Conservation (phyloP, 257 asterid genomes). For the Dorcoceras hygrometricum region DNA sequence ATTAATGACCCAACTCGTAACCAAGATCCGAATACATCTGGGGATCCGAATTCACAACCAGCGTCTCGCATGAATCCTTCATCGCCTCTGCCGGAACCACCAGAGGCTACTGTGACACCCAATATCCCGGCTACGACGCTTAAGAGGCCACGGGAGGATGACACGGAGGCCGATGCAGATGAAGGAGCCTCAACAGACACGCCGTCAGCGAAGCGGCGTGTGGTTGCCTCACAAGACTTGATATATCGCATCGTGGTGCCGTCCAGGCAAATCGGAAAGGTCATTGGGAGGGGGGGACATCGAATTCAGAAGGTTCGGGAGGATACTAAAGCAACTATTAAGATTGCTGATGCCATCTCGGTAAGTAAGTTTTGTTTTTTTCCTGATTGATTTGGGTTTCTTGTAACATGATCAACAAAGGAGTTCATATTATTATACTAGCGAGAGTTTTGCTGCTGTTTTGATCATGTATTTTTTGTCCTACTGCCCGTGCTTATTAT, state of each 20-base stretch:
- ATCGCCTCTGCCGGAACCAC: constrained; percentile 17
- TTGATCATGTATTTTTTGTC: neutral
- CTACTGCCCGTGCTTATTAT: neutral
- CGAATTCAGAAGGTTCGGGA: constrained; percentile 96
- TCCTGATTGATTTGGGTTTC: neutral
- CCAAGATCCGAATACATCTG: constrained; percentile 17
- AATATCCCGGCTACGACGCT: constrained; percentile 35
- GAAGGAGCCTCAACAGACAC: constrained; percentile 40
- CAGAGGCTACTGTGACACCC: constrained; percentile 13
- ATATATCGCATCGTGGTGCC: constrained; percentile 88
- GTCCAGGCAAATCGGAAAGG: constrained; percentile 92
- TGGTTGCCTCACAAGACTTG: constrained; percentile 59
- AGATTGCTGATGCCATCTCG: constrained; percentile 81
- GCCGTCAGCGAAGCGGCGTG: constrained; percentile 74
- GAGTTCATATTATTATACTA: neutral
- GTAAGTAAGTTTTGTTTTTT: constrained; percentile 26
- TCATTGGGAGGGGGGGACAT: constrained; percentile 83
- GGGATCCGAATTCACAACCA: constrained; percentile 20
- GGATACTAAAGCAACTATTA: constrained; percentile 72
- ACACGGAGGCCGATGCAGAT: constrained; percentile 29
- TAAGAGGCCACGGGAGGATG: constrained; percentile 76
- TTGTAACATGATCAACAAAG: too few species aligned
- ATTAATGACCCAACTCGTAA: neutral
- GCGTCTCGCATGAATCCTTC: constrained; percentile 20
- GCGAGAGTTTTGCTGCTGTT: neutral